phyloP scores from a whole-genome alignment of 1,284 basidiomycete genomes.

The Puccinia hordei region DNA sequence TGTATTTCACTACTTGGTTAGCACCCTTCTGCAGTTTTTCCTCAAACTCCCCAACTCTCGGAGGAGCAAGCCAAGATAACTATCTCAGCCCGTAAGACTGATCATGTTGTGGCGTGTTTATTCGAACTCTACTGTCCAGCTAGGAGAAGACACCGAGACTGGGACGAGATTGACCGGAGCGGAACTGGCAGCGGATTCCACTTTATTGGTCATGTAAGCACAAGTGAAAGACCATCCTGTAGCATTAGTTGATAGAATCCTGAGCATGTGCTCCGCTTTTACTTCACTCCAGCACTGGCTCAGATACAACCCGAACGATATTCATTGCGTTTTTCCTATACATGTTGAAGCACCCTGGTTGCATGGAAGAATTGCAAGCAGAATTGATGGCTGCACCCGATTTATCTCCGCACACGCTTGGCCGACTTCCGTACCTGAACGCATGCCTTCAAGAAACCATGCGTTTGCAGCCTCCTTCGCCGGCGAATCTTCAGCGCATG shows the following conservation, averaged over 20 bases:
- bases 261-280: background rate
- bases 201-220: constrained; percentile 42
- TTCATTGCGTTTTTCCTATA: constrained; percentile 56
- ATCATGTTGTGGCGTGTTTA: background rate
- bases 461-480: constrained; percentile 58
- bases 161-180: constrained; percentile 28
- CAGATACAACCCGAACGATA: constrained; percentile 56
- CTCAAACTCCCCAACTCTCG: no score
- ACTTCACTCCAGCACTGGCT: constrained; percentile 53
- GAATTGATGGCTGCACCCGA: constrained; percentile 56
- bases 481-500: constrained; percentile 57
- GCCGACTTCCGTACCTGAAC: constrained; percentile 55
- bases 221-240: background rate
- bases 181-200: constrained; percentile 41
- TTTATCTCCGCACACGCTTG: constrained; percentile 53
- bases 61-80: no score
- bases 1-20: constrained; percentile 48
- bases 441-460: constrained; percentile 59
- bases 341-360: constrained; percentile 54
- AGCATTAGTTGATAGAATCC: background rate
- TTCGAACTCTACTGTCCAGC: constrained; percentile 1
- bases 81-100: background rate
- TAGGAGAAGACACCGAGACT: constrained; percentile 47
- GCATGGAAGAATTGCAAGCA: constrained; percentile 54
- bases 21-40: background rate